These are phyloP conservation scores for Gossypium rotundifolium DNA, from an alignment of 345 rosid species.

Conservation along the genomic window DNA sequence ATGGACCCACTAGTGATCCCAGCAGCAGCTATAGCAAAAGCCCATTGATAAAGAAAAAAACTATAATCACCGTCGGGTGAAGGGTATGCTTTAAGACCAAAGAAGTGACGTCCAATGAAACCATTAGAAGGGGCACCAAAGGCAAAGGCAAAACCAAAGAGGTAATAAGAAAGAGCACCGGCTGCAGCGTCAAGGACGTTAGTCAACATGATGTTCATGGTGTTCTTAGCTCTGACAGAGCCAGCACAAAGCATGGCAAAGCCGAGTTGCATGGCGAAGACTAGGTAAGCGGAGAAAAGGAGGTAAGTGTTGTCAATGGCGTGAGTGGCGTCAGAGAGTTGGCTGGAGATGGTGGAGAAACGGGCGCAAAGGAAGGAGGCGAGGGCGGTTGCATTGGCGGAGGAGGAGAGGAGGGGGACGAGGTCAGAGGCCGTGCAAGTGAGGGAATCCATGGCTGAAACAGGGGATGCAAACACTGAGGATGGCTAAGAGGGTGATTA, in stretches of 20 bases:
- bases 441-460: slow-evolving; percentile 12
- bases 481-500: neutral
- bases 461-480: neutral
- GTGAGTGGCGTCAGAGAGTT: slow-evolving; percentile 35
- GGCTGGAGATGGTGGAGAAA: slow-evolving; percentile 23
- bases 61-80: slow-evolving; percentile 35
- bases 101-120: slow-evolving; percentile 61
- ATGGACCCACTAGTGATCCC: slow-evolving; percentile 82
- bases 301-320: slow-evolving; percentile 71
- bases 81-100: slow-evolving; percentile 42
- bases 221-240: slow-evolving; percentile 71
- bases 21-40: slow-evolving; percentile 72
- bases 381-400: slow-evolving; percentile 24
- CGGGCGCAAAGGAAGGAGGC: slow-evolving; percentile 53
- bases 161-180: slow-evolving; percentile 66
- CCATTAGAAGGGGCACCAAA: slow-evolving; percentile 69
- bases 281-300: slow-evolving; percentile 79
- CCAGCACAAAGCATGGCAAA: slow-evolving; percentile 89
- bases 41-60: slow-evolving; percentile 73
- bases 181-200: slow-evolving; percentile 74
- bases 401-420: slow-evolving; percentile 23
- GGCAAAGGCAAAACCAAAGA: slow-evolving; percentile 74
- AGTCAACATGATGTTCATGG: slow-evolving; percentile 81
- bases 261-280: slow-evolving; percentile 77
- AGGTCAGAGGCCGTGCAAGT: slow-evolving; percentile 40